A percentile compares a stretch with the other conserved stretches of the same genome.
Conservation (phyloP, 169 alveolate genomes). For the Plasmodium coatneyi region DNA sequence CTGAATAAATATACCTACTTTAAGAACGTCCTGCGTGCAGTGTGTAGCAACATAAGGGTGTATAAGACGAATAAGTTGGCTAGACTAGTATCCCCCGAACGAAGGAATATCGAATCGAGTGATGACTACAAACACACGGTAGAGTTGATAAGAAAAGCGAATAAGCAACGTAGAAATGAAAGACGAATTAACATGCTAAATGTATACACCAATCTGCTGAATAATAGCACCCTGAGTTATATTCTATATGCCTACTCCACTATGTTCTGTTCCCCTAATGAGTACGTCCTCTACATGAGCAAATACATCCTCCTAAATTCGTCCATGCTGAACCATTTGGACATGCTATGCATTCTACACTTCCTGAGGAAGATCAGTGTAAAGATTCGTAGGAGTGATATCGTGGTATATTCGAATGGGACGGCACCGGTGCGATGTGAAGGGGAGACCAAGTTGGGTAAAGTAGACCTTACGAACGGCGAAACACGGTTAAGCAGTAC, state of each 20-base stretch:
- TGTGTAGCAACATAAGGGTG: conserved; percentile 50
- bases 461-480: background rate
- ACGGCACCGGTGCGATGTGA: background rate
- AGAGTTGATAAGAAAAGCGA: conserved; percentile 6
- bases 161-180: background rate
- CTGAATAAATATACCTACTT: conserved; percentile 46
- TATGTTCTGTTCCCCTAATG: conserved; percentile 12
- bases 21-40: conserved; percentile 34
- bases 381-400: background rate
- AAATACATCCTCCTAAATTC: conserved; percentile 47
- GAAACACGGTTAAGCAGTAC: background rate
- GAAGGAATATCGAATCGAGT: background rate
- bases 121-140: conserved; percentile 49
- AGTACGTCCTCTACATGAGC: conserved; percentile 30
- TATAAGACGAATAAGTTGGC: conserved; percentile 26
- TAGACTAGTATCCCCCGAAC: background rate
- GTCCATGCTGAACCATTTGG: conserved; percentile 10
- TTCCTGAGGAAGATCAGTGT: conserved; percentile 10
- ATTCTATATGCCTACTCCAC: conserved; percentile 43
- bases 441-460: background rate
- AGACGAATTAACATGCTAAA: conserved; percentile 36
- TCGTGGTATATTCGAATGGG: background rate
- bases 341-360: conserved; percentile 37
- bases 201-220: conserved; percentile 27
- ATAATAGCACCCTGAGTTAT: conserved; percentile 41